A percentile compares a stretch with the other conserved stretches of the same genome.
Evolutionary conservation across 208 protist species (phyloP).

Genomic region (Leishmania major): DNA sequence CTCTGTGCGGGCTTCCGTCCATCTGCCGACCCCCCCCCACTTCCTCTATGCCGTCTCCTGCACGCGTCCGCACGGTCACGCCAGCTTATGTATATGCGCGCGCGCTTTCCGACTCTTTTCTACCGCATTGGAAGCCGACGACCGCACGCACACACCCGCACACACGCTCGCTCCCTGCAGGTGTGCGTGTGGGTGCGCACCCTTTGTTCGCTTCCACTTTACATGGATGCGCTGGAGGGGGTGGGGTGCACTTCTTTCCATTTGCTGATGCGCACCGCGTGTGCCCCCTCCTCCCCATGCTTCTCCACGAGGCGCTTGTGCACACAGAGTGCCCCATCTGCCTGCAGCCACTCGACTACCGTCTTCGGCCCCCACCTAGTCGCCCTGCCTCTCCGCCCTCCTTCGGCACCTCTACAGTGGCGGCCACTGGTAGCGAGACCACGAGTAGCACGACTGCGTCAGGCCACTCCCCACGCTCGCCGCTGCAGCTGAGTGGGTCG

Average conservation of each 20-base stretch:
- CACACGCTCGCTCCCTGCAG: neutral
- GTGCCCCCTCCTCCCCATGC: neutral
- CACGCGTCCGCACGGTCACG: neutral
- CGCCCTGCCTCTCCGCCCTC: neutral
- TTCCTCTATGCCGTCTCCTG: neutral
- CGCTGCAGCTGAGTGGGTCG: neutral
- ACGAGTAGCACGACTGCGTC: neutral
- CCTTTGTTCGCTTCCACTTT: neutral
- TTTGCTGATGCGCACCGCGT: neutral
- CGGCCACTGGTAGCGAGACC: conserved; percentile 6
- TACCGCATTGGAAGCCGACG: neutral
- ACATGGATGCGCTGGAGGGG: too few species aligned
- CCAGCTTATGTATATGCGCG: neutral
- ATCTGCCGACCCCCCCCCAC: neutral
- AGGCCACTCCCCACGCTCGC: conserved; percentile 3
- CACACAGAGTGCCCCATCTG: conserved; percentile 79
- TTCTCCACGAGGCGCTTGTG: conserved; percentile 43
- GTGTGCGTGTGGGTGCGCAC: neutral
- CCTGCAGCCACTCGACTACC: conserved; percentile 54
- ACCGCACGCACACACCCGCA: too few species aligned
- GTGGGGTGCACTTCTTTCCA: neutral
- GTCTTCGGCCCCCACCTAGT: conserved; percentile 9
- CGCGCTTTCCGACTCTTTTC: neutral
- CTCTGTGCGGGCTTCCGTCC: neutral
- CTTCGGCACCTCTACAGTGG: neutral